Percentiles rank a stretch among this genome's conserved stretches.
Evolutionary conservation across 2,329 filamentous ascomycete genomes (phyloP).

Genomic region (Penicillium sp.): DNA sequence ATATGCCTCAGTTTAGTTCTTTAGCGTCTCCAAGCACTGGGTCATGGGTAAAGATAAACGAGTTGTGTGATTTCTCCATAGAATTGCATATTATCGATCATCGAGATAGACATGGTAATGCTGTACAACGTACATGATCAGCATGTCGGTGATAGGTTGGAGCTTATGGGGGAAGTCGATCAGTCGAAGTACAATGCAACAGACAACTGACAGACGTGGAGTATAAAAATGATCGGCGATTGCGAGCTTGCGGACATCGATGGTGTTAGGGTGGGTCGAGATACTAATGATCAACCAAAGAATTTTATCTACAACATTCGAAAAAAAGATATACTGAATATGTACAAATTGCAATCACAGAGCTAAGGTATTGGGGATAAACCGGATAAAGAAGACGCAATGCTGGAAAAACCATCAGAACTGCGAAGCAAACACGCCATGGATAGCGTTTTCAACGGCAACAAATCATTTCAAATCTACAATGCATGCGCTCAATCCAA

Average conservation of each 20-base stretch:
- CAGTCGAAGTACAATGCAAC: neutral
- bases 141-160: neutral
- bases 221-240: neutral
- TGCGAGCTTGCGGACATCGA: neutral
- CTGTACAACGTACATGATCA: neutral
- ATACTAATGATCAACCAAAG: neutral
- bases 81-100: conserved; percentile 18
- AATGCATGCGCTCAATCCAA: neutral
- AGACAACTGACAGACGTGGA: neutral
- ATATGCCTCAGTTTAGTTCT: conserved; percentile 1
- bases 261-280: neutral
- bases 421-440: neutral
- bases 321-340: neutral
- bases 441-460: neutral
- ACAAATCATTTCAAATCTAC: neutral
- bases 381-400: neutral
- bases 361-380: conserved; percentile 1
- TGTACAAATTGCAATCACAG: neutral
- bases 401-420: neutral
- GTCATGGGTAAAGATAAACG: neutral
- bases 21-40: neutral
- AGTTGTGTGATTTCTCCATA: conserved; percentile 21
- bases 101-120: neutral
- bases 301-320: neutral
- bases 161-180: neutral